These are phyloP conservation scores for Boletus fagicola DNA, from an alignment of 768 basidiomycete species.

Conservation along the genomic window DNA sequence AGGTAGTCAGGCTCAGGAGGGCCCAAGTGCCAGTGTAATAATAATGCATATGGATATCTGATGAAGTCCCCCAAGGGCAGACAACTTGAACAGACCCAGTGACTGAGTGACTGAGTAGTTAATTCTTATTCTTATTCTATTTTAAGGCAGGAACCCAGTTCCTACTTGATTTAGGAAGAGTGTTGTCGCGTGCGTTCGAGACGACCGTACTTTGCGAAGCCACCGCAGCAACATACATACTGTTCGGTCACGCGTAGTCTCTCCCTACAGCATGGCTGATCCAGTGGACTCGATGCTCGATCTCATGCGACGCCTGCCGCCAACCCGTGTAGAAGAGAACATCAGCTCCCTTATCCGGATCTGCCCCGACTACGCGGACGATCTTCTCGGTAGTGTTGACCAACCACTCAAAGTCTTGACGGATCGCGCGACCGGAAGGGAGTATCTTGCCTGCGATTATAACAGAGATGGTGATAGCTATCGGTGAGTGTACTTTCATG, in stretches of 20 bases:
- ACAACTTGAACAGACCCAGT: too few species aligned
- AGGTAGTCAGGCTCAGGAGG: background rate
- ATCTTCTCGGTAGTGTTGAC: constrained; percentile 92
- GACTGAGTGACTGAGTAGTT: too few species aligned
- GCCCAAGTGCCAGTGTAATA: background rate
- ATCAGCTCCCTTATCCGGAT: constrained; percentile 76
- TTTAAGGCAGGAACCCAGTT: background rate
- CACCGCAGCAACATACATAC: background rate
- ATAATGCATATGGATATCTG: background rate
- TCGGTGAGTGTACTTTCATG: constrained; percentile 41
- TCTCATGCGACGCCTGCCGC: constrained; percentile 93
- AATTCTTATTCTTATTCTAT: too few species aligned
- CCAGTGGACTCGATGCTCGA: constrained; percentile 92
- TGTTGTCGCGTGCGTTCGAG: background rate
- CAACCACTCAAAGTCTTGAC: constrained; percentile 82
- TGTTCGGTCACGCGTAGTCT: constrained; percentile 1
- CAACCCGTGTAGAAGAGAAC: constrained; percentile 84
- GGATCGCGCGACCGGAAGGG: constrained; percentile 78
- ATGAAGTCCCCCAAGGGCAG: background rate
- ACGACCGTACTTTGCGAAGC: background rate
- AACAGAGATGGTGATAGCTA: constrained; percentile 91
- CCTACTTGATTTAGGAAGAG: constrained; percentile 10
- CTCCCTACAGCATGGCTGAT: constrained; percentile 54
- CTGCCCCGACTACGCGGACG: constrained; percentile 92
- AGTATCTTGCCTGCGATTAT: constrained; percentile 93